Percentiles rank a stretch among this genome's conserved stretches.
Evolutionary conservation across 805 yeast genomes (phyloP).

Genomic region (Candida awuae): DNA sequence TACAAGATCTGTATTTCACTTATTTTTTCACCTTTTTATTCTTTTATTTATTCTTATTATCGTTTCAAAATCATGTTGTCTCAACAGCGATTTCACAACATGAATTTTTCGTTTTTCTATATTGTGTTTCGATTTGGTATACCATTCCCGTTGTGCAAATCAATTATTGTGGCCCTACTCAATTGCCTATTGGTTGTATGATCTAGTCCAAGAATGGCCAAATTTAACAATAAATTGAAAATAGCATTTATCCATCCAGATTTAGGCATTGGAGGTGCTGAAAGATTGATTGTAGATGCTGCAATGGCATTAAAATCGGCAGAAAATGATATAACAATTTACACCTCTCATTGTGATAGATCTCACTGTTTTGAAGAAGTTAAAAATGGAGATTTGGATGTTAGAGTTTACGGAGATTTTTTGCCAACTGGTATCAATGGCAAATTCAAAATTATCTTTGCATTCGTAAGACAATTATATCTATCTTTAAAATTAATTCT

Average conservation of each 20-base stretch:
- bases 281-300: constrained; percentile 91
- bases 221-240: constrained; percentile 14
- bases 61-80: too few relatives aligned
- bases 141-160: too few relatives aligned
- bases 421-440: constrained; percentile 66
- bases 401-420: constrained; percentile 73
- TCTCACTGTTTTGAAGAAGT: constrained; percentile 90
- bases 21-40: too few relatives aligned
- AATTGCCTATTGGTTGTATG: too few relatives aligned
- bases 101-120: too few relatives aligned
- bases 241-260: constrained; percentile 94
- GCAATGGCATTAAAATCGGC: constrained; percentile 79
- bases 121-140: too few relatives aligned
- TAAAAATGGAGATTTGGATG: constrained; percentile 46
- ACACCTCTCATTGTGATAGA: constrained; percentile 85
- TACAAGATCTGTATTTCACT: too few relatives aligned
- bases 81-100: too few relatives aligned
- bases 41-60: too few relatives aligned
- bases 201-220: too few relatives aligned
- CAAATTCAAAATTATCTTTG: constrained; percentile 69
- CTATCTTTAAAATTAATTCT: constrained; percentile 41
- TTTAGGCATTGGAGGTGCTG: constrained; percentile 97
- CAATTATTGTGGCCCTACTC: too few relatives aligned
- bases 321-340: constrained; percentile 44
- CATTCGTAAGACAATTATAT: constrained; percentile 74